phyloP scores from a whole-genome alignment of 805 yeast species.

The Ogataea glucozyma region DNA sequence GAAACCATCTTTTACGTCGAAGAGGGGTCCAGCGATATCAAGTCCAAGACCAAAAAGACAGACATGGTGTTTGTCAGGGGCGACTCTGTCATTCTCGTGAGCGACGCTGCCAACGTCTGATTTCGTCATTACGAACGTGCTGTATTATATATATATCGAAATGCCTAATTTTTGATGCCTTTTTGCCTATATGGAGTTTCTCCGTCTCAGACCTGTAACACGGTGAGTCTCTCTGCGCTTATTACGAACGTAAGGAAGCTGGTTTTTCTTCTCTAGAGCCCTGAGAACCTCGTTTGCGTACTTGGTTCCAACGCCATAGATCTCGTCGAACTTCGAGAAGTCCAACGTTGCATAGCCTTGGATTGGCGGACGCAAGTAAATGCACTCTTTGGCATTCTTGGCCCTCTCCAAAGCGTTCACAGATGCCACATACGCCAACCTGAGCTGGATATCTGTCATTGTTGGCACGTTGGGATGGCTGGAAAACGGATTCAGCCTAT shows the following conservation, averaged over 20 bases:
- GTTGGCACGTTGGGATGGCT: constrained; percentile 85
- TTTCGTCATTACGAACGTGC: background rate
- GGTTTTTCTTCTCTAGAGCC: constrained; percentile 50
- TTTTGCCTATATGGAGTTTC: constrained; percentile 61
- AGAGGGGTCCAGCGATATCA: constrained; percentile 46
- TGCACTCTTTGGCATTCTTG: constrained; percentile 78
- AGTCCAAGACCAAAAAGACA: constrained; percentile 54
- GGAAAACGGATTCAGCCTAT: constrained; percentile 89
- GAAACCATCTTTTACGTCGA: constrained; percentile 72
- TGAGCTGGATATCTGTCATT: constrained; percentile 91
- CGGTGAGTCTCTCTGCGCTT: constrained; percentile 33
- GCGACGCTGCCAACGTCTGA: constrained; percentile 33
- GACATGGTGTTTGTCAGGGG: constrained; percentile 97
- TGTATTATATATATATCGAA: constrained; percentile 5
- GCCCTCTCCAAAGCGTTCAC: constrained; percentile 91
- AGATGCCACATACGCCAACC: constrained; percentile 92
- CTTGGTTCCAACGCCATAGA: constrained; percentile 73
- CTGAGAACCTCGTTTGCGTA: constrained; percentile 65
- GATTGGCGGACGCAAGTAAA: constrained; percentile 91
- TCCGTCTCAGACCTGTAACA: constrained; percentile 43
- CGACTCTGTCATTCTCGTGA: constrained; percentile 89
- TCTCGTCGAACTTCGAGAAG: constrained; percentile 88
- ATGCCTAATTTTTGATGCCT: too few relatives aligned
- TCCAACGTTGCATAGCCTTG: constrained; percentile 90
- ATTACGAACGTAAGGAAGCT: constrained; percentile 66